phyloP scores from a whole-genome alignment of 2,329 filamentous ascomycete genomes.

The Fusarium staphyleae region DNA sequence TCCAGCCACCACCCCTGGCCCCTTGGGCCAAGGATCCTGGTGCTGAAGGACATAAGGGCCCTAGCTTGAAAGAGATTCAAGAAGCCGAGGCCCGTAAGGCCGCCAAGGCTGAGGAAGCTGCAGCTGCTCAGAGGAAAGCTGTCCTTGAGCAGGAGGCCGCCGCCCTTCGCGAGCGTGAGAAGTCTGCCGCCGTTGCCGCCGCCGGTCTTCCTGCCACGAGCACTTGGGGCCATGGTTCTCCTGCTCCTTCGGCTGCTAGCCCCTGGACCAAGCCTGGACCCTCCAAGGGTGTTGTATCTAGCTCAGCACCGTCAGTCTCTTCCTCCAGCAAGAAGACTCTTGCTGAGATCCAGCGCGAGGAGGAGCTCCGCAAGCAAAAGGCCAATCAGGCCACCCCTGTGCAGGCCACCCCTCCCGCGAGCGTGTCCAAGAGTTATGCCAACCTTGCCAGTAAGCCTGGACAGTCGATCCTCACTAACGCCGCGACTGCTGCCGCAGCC shows the following conservation, averaged over 20 bases:
- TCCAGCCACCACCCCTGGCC: conserved; percentile 75
- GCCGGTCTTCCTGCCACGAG: conserved; percentile 82
- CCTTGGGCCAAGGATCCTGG: conserved; percentile 94
- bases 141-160: conserved; percentile 80
- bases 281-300: conserved; percentile 48
- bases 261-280: conserved; percentile 73
- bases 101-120: conserved; percentile 84
- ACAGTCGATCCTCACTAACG: conserved; percentile 47
- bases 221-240: conserved; percentile 86
- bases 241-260: conserved; percentile 66
- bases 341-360: conserved; percentile 95
- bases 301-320: conserved; percentile 33
- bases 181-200: conserved; percentile 55
- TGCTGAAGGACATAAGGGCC: conserved; percentile 75
- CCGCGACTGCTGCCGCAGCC: conserved; percentile 52
- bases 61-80: conserved; percentile 95
- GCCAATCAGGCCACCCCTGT: conserved; percentile 57
- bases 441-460: conserved; percentile 85
- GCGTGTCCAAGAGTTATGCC: conserved; percentile 85
- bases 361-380: conserved; percentile 81
- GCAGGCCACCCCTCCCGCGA: conserved; percentile 56
- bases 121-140: conserved; percentile 77
- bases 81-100: conserved; percentile 93
- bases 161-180: conserved; percentile 66
- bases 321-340: conserved; percentile 80